Conservation (phyloP, 305 asterid genomes). For the Plantago lanceolata region DNA sequence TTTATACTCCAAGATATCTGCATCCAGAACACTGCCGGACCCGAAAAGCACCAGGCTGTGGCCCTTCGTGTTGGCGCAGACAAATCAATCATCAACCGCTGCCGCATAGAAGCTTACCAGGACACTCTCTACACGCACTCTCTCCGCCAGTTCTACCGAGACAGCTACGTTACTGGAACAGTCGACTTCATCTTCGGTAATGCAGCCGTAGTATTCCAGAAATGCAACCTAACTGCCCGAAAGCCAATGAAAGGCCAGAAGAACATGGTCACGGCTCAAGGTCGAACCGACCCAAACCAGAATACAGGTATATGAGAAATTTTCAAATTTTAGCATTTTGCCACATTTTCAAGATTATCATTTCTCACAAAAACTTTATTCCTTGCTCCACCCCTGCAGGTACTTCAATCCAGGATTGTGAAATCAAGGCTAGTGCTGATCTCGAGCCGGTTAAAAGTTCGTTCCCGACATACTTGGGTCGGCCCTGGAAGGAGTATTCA, state of each 20-base stretch:
- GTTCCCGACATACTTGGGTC: constrained; percentile 40
- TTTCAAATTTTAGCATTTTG: too few relatives aligned
- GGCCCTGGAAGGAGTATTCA: constrained; percentile 58
- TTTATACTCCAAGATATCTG: constrained; percentile 48
- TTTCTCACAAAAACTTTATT: background rate
- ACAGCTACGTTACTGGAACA: constrained; percentile 42
- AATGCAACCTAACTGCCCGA: constrained; percentile 33
- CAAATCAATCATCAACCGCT: constrained; percentile 44
- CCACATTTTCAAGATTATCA: too few relatives aligned
- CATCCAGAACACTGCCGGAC: constrained; percentile 62
- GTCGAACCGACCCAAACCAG: constrained; percentile 49
- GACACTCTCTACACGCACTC: constrained; percentile 52
- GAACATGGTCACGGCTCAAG: constrained; percentile 66
- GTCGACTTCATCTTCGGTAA: constrained; percentile 60
- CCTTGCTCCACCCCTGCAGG: background rate
- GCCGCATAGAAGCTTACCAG: constrained; percentile 49
- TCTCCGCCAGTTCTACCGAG: constrained; percentile 52
- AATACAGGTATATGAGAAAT: constrained; percentile 33
- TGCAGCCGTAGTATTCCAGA: constrained; percentile 53
- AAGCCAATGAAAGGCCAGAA: constrained; percentile 36
- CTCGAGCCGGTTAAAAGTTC: constrained; percentile 34
- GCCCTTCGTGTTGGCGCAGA: constrained; percentile 59
- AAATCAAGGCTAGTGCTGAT: constrained; percentile 32
- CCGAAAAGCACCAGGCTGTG: constrained; percentile 61
- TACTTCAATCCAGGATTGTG: constrained; percentile 44